Conservation (phyloP, 1,284 basidiomycete genomes). For the Ceratobasidium sp. region DNA sequence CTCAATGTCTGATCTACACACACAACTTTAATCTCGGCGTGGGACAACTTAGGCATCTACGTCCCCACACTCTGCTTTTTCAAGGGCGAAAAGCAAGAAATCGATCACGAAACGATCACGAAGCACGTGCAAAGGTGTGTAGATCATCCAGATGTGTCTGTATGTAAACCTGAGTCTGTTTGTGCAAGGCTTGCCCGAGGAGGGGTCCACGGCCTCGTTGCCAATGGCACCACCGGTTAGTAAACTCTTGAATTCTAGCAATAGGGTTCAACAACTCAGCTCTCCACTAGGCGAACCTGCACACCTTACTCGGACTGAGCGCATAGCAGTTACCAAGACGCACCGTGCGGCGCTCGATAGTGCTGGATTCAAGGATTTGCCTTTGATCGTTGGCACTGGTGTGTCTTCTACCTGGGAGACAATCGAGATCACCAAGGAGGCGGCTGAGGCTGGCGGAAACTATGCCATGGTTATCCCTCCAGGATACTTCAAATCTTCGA, state of each 20-base stretch:
- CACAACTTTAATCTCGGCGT: background rate
- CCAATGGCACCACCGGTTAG: constrained; percentile 43
- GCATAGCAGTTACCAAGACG: constrained; percentile 39
- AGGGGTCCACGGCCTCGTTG: constrained; percentile 42
- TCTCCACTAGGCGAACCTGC: constrained; percentile 25
- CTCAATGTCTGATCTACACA: background rate
- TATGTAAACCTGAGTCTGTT: background rate
- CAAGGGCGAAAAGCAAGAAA: constrained; percentile 40
- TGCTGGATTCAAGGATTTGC: constrained; percentile 38
- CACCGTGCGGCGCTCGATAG: constrained; percentile 40
- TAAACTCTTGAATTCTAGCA: constrained; percentile 3
- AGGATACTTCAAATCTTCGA: constrained; percentile 39
- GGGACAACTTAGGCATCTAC: constrained; percentile 37
- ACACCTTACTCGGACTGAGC: constrained; percentile 42
- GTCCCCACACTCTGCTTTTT: constrained; percentile 43
- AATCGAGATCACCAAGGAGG: constrained; percentile 42
- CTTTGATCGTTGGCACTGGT: constrained; percentile 42
- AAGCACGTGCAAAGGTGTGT: constrained; percentile 41
- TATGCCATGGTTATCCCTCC: constrained; percentile 43
- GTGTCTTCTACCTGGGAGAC: constrained; percentile 43
- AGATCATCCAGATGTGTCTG: background rate
- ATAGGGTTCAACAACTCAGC: background rate
- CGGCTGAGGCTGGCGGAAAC: constrained; percentile 38
- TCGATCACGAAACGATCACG: constrained; percentile 40
- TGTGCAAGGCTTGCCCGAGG: constrained; percentile 38